phyloP scores from a whole-genome alignment of 2,329 filamentous ascomycete genomes.

The Botryosphaeria dothidea region DNA sequence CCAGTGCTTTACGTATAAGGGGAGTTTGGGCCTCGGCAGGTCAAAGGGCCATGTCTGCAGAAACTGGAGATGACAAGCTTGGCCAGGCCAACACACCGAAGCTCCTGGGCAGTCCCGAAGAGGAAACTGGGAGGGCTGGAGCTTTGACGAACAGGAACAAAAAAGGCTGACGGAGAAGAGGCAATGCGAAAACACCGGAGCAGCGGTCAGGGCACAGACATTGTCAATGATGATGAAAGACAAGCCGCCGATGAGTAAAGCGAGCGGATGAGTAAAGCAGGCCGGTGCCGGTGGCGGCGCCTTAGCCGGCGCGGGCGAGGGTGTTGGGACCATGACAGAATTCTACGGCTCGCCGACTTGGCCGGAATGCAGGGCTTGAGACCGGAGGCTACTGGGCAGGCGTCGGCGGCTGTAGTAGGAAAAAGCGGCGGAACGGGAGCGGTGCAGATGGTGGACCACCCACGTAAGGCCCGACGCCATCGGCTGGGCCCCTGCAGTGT shows the following conservation, averaged over 20 bases:
- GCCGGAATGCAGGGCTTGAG: neutral
- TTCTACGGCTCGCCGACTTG: neutral
- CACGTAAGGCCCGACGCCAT: constrained; percentile 8
- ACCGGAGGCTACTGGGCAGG: neutral
- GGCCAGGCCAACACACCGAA: neutral
- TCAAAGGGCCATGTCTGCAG: constrained; percentile 6
- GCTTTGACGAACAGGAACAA: neutral
- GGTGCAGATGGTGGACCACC: neutral
- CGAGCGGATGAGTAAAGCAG: no score
- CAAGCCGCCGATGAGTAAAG: neutral
- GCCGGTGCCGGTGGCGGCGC: constrained; percentile 5
- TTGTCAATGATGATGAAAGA: neutral
- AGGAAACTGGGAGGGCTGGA: neutral
- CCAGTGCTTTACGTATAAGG: constrained; percentile 6
- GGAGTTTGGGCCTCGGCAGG: neutral
- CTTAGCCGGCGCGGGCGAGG: neutral
- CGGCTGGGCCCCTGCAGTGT: neutral
- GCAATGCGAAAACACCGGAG: neutral
- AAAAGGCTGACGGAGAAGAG: neutral
- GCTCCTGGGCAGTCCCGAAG: neutral
- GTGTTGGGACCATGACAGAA: neutral
- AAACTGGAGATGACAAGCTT: neutral
- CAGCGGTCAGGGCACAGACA: neutral
- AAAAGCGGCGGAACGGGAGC: neutral
- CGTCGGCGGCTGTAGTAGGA: neutral